Evolutionary conservation across 805 yeast species (phyloP), one percentile per base, ranked within the genome.

Genomic region (Alloascoidea hylecoeti): DNA sequence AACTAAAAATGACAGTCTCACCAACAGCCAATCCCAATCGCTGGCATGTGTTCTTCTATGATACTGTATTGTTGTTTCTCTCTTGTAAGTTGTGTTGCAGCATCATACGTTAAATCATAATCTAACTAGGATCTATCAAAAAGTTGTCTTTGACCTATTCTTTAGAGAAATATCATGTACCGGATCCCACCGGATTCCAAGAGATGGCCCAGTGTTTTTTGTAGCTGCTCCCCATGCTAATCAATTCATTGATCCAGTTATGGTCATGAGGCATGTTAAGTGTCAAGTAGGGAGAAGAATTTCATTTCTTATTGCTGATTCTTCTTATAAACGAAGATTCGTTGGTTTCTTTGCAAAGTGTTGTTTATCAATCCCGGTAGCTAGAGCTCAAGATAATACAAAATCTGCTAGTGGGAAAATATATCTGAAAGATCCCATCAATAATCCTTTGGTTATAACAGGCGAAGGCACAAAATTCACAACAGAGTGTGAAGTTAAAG

Each of bases 191-290:
- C 70, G 70, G 35, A 67, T 74, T 37, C 80, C 81, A 12, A 64
- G 68, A 18, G 56, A 68, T 5, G 96, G 96, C 0, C 89, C 97
- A 0, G 78, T 86, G 5, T 79, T 89, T 39, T 78, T 92, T 44
- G 97, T 92, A 27, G 94, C 92, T 6, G 98, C 96, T 2, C 97
- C 97, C 1, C 98, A 89, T 61, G 94, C 95, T n/a, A 84, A 84
- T 52, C 95, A 84, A 68, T 88, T 88, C 53, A 85, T 88, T 27
- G 83, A 75, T 46, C 89, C 92, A 2, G 72, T 88, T 36, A 70
- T 92, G 38, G 63, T 92, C 35, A 78, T 84, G 81, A 78, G 81
- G 35, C 89, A 81, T 52, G 89, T 83, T 17, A 70, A 75, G 47
- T 62, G 64, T 37, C 74, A 73, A 41, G 68, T 79, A 1, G 69